Conservation (phyloP, 148 eudicot genomes). For the Fallopia convolvulus region DNA sequence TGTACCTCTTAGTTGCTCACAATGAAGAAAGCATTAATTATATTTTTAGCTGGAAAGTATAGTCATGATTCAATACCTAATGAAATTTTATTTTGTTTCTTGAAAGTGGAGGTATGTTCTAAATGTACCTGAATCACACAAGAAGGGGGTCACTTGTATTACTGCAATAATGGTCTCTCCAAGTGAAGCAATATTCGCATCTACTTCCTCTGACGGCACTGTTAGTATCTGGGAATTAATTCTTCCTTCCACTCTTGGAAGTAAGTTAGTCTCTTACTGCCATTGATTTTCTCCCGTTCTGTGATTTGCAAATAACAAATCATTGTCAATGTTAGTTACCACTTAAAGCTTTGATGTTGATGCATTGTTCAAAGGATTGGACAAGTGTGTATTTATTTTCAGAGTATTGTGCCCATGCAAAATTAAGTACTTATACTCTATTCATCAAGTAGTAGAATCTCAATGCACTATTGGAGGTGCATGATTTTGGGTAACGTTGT, state of each 20-base stretch:
- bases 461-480: not conserved
- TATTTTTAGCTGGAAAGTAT: not conserved
- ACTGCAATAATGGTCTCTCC: constrained; percentile 60
- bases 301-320: not conserved
- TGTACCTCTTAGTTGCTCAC: not conserved
- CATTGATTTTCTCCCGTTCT: not conserved
- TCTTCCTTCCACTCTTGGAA: constrained; percentile 48
- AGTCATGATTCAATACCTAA: not conserved
- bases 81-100: not conserved
- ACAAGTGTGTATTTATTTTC: not conserved
- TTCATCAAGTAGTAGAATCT: not conserved
- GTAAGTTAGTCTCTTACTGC: constrained; percentile 26
- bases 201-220: constrained; percentile 81
- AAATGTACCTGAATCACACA: constrained; percentile 61
- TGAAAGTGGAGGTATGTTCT: constrained; percentile 72
- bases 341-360: not conserved
- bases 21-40: not conserved
- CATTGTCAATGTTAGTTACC: not conserved
- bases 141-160: constrained; percentile 97
- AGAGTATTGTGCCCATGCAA: not conserved
- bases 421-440: not conserved
- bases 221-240: constrained; percentile 67
- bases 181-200: constrained; percentile 66
- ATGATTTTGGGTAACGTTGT: not conserved
- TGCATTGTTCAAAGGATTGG: not conserved